Conservation (phyloP, 2,329 filamentous ascomycete species). For the Trichoderma koningiopsis region DNA sequence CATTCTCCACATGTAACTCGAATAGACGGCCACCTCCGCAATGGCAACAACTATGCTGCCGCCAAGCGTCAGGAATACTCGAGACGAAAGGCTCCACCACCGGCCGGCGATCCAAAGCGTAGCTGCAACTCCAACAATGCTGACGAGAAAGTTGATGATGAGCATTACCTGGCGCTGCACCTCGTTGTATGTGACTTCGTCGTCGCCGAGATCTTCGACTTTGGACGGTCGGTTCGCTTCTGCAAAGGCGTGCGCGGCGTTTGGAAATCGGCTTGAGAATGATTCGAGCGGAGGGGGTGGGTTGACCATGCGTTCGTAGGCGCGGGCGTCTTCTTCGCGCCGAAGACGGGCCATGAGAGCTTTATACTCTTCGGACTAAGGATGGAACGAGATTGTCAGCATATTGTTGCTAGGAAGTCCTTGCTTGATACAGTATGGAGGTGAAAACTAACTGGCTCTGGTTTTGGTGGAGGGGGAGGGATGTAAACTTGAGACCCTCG, state of each 20-base stretch:
- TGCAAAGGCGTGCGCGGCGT: constrained; percentile 57
- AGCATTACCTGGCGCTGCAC: constrained; percentile 80
- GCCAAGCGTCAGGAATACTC: constrained; percentile 70
- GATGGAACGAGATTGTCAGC: constrained; percentile 1
- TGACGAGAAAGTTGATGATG: constrained; percentile 87
- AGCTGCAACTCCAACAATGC: constrained; percentile 75
- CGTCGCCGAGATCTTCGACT: constrained; percentile 54
- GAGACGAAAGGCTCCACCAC: constrained; percentile 72
- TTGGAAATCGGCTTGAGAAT: constrained; percentile 61
- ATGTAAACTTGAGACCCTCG: constrained; percentile 71
- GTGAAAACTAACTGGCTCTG: constrained; percentile 64
- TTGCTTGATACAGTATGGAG: background rate
- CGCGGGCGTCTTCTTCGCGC: constrained; percentile 76
- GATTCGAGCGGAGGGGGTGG: constrained; percentile 58
- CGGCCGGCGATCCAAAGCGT: constrained; percentile 77
- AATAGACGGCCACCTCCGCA: constrained; percentile 77
- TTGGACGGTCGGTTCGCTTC: constrained; percentile 53
- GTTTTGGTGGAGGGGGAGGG: constrained; percentile 78
- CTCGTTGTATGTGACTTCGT: constrained; percentile 70
- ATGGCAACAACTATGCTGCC: constrained; percentile 70
- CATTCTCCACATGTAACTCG: constrained; percentile 72
- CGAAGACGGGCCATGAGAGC: constrained; percentile 85
- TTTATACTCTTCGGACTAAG: constrained; percentile 77
- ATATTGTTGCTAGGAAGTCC: constrained; percentile 2
- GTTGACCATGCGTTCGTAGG: constrained; percentile 80